Evolutionary conservation across 148 eudicot genomes (phyloP).

Genomic region (Salicornia ramosissima): DNA sequence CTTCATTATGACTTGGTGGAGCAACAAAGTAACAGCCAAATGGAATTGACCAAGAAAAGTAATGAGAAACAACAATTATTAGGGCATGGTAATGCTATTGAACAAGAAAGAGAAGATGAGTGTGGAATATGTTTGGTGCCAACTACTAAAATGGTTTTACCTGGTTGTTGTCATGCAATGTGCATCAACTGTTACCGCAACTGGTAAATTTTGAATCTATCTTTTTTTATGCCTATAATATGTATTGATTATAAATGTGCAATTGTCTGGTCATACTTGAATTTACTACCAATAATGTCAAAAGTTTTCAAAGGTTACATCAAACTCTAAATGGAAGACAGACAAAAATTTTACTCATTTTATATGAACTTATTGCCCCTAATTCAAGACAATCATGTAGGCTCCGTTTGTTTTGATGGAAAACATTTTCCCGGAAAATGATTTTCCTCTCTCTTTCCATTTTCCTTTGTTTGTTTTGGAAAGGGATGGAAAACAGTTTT

Average conservation of each 20-base stretch:
- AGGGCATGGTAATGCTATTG: conserved; percentile 27
- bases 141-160: conserved; percentile 73
- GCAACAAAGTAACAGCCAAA: conserved; percentile 20
- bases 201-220: conserved; percentile 39
- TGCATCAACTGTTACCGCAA: conserved; percentile 78
- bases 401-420: too few species aligned
- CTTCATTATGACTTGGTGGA: conserved; percentile 62
- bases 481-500: too few species aligned
- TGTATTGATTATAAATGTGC: background rate
- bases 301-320: too few species aligned
- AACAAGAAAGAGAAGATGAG: conserved; percentile 71
- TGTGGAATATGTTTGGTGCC: conserved; percentile 81
- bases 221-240: background rate
- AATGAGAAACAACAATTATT: conserved; percentile 28
- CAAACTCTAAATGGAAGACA: background rate
- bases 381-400: too few species aligned
- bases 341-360: too few species aligned
- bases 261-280: too few species aligned
- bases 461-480: too few species aligned
- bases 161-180: conserved; percentile 82
- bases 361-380: too few species aligned
- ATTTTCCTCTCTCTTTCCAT: too few species aligned
- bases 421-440: too few species aligned
- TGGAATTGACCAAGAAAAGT: conserved; percentile 18
- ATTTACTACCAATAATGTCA: background rate